Base-by-base conservation (phyloP, 441 rosid species). In the Kokia cookei region DNA sequence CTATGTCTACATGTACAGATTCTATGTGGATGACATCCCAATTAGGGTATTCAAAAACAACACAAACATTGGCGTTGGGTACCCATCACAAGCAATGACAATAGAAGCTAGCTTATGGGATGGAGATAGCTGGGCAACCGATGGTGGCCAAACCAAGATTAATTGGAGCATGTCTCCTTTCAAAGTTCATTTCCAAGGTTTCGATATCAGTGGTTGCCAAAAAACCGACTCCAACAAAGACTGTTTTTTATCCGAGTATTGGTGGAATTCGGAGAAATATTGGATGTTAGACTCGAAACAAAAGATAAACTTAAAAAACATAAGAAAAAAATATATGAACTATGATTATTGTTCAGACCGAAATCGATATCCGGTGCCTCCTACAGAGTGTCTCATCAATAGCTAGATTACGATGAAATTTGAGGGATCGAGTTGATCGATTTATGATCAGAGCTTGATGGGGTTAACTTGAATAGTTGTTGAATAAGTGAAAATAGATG, bases 41-140 rank as follows among this genome's bases (percentile, higher is more conserved):
- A 89, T 90, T 61, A 82, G 98, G 73, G 91, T 91, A 5, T 85
- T 81, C 88, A 84, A 84, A 79, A 91, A 90, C 81, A 69, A 77
- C 6, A 64, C 45, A 35, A 53, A 35, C 0, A 50, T 45, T 1
- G 98, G 92, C 11, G 88, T 88, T 13, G 70, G 71, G 45, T 90
- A 83, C 74, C 91, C 91, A 22, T 57, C 89, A 37, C 69, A 80
- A 48, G 81, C 91, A 7, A 84, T 90, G 93, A 82, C 79, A 47
- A 27, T 89, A 9, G 81, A 77, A 59, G 91, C 82, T 50, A 93
- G 94, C 79, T 69, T 90, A 53, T 93, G 95, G 96, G 72, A 93
- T 67, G 98, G 92, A 51, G 89, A 86, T 0, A 61, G 60, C 40
- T 91, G 96, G 96, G 98, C 93, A 9, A 91, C 96, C 3, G 91